phyloP scores from a whole-genome alignment of 2,329 filamentous ascomycete species.

The Colletotrichum karsti region DNA sequence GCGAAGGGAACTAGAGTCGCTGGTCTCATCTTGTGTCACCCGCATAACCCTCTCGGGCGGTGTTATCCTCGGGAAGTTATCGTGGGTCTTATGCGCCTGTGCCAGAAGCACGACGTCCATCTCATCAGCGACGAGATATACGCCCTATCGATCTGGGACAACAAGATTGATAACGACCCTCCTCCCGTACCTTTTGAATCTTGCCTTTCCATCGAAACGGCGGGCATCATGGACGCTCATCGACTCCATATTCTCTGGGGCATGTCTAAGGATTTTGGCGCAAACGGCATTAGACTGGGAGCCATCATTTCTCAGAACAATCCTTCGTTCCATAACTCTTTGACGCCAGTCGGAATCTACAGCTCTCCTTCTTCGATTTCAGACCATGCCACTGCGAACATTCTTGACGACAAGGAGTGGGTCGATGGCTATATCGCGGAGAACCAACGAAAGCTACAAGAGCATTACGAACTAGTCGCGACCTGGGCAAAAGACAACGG shows the following conservation, averaged over 20 bases:
- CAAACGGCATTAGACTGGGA: conserved; percentile 52
- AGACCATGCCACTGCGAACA: conserved; percentile 23
- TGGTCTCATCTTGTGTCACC: conserved; percentile 30
- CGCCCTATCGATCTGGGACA: conserved; percentile 49
- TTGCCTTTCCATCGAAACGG: conserved; percentile 44
- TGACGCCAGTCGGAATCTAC: conserved; percentile 15
- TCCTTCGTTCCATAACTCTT: conserved; percentile 33
- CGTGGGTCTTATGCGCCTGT: conserved; percentile 10
- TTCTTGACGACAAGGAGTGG: conserved; percentile 33
- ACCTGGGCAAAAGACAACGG: conserved; percentile 45
- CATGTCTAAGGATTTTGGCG: conserved; percentile 48
- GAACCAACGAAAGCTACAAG: conserved; percentile 49
- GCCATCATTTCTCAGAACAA: conserved; percentile 34
- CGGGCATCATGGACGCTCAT: conserved; percentile 46
- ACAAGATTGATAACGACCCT: conserved; percentile 48
- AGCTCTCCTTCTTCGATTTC: conserved; percentile 16
- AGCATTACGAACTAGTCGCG: conserved; percentile 47
- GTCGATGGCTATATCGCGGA: conserved; percentile 51
- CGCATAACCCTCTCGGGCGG: conserved; percentile 45
- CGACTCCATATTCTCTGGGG: conserved; percentile 50
- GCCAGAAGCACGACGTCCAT: conserved; percentile 45
- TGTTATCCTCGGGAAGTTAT: conserved; percentile 7
- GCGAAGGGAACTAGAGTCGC: conserved; percentile 23
- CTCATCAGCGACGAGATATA: conserved; percentile 59
- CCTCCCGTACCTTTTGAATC: conserved; percentile 43